Conservation (phyloP, 306 rosid genomes). For the Boehmeria nivea region DNA sequence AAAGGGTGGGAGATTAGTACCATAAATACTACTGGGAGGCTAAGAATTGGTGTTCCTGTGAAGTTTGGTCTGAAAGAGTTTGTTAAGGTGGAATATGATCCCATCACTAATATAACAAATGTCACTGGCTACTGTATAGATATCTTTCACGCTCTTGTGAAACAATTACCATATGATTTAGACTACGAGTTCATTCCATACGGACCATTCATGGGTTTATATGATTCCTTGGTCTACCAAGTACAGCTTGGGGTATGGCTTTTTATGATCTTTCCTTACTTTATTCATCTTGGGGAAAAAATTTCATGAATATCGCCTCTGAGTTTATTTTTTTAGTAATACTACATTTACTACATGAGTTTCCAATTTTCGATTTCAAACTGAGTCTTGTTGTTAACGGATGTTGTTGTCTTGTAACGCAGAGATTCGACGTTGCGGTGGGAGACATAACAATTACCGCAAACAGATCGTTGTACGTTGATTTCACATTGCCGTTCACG, state of each 20-base stretch:
- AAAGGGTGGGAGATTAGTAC: slow-evolving; percentile 25
- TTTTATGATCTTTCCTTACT: not conserved
- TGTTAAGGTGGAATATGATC: slow-evolving; percentile 8
- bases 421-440: slow-evolving; percentile 32
- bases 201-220: not conserved
- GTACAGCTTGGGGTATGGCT: slow-evolving; percentile 12
- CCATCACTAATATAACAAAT: not conserved
- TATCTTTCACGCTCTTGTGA: slow-evolving; percentile 18
- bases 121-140: slow-evolving; percentile 30
- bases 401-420: not conserved
- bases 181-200: slow-evolving; percentile 16
- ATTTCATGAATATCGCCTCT: too few species aligned
- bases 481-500: slow-evolving; percentile 35
- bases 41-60: slow-evolving; percentile 32
- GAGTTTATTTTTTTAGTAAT: too few species aligned
- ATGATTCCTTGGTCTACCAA: slow-evolving; percentile 14
- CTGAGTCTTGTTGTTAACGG: too few species aligned
- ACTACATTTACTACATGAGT: too few species aligned
- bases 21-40: not conserved
- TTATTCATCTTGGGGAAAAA: not conserved
- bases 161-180: slow-evolving; percentile 24
- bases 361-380: not conserved
- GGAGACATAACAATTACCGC: slow-evolving; percentile 45
- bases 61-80: slow-evolving; percentile 20
- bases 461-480: slow-evolving; percentile 24